These are phyloP conservation scores for Breviolum minutum DNA, from an alignment of 73 alveolate genomes.

Conservation along the genomic window DNA sequence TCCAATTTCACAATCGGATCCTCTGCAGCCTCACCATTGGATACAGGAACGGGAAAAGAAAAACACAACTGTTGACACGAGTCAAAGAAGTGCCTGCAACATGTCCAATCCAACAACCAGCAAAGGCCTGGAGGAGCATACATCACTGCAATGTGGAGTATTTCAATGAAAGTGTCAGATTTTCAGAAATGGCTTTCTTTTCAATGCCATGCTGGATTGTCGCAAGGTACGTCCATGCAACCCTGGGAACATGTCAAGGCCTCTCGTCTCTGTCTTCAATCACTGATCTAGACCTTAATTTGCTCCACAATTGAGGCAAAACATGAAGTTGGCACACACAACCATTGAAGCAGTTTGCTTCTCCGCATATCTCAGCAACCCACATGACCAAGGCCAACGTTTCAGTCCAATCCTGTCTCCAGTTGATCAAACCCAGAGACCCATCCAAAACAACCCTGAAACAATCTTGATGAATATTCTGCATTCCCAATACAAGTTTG, in stretches of 20 bases:
- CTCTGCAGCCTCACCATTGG: conserved; percentile 55
- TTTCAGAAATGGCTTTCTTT: no score
- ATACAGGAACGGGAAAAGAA: background rate
- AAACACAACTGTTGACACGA: background rate
- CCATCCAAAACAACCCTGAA: background rate
- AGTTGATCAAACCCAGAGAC: background rate
- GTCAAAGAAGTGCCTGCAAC: conserved; percentile 10
- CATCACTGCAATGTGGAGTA: background rate
- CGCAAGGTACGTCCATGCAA: no score
- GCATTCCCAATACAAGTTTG: no score
- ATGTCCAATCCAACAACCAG: conserved; percentile 42
- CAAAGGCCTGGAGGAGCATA: conserved; percentile 19
- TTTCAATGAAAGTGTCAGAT: no score
- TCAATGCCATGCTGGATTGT: no score
- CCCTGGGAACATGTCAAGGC: background rate
- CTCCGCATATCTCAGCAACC: background rate
- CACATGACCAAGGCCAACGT: conserved; percentile 70
- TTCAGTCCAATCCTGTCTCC: conserved; percentile 72
- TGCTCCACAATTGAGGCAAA: background rate
- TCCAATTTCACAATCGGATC: conserved; percentile 47
- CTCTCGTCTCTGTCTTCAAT: conserved; percentile 73
- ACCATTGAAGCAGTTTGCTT: background rate
- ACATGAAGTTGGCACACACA: background rate
- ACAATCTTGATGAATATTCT: no score
- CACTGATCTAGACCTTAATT: conserved; percentile 45